Base-by-base conservation (phyloP, 371 early-diverging fungal genomes). In the Actinomucor elegans region DNA sequence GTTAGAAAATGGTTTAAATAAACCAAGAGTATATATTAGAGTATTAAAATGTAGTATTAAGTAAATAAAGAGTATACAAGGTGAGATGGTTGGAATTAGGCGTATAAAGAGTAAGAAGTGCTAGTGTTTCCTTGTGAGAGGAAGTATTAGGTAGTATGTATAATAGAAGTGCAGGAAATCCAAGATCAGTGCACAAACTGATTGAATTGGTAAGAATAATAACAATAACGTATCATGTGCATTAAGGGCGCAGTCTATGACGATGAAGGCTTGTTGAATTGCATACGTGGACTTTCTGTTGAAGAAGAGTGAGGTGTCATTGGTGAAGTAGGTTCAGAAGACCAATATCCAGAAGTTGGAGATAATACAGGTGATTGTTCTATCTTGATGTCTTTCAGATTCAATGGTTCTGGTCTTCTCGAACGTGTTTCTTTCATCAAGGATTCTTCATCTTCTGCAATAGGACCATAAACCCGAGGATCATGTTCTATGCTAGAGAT, bases 291-390 rank as follows among this genome's bases (percentile, higher is more conserved):
- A 29, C 26, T 46, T 18, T 24, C 32, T 5, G 59, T 51, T 51
- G 62, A 46, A 18, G 48, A 33, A 6, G 48, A 38, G 48, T 66
- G 56, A 32, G 68, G 68, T 18, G 68, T 68, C 1, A 54, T 53
- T 15, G 73, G 73, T 11, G 69, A 68, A 12, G 48, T 29, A 28
- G 69, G 73, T 41, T 68, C 69, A n/a, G 49, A 57, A 27, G 72
- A 60, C 32, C 66, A 62, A 33, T 60, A 48, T 8, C 54, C 55
- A 0, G 71, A 52, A 23, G 49, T 33, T 15, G 50, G 52, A 37
- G 45, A 42, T n/a, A 40, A 46, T 34, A 4, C 66, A 61, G 24
- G 40, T 45, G 31, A 40, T 20, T 10, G 15, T 14, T 34, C 47
- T 1, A 14, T n/a, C 27, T 43, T 57, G 18, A 43, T 49, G 31